Evolutionary conservation across 2,329 filamentous ascomycete species (phyloP).

Genomic region (Raffaelea albimanens): DNA sequence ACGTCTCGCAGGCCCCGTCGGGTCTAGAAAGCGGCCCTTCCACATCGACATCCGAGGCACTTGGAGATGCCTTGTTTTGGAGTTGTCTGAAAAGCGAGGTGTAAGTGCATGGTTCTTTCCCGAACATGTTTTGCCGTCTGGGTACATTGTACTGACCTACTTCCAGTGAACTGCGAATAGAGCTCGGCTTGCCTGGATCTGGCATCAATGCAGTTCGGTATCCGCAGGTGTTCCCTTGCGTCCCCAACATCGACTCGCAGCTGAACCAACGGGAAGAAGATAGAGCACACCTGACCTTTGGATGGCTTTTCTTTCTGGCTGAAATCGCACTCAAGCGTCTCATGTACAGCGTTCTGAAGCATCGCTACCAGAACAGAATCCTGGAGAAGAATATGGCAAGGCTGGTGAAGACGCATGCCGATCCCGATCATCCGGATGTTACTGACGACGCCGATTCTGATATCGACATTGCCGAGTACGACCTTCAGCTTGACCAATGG

Average conservation of each 20-base stretch:
- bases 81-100: slow-evolving; percentile 9
- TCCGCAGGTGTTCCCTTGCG: slow-evolving; percentile 6
- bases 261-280: slow-evolving; percentile 1
- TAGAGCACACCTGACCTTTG: slow-evolving; percentile 1
- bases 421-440: background rate
- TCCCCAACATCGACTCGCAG: slow-evolving; percentile 5
- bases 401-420: too few species aligned
- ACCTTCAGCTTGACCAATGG: slow-evolving; percentile 5
- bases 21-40: background rate
- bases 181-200: slow-evolving; percentile 7
- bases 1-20: background rate
- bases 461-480: slow-evolving; percentile 1
- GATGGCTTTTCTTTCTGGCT: slow-evolving; percentile 9
- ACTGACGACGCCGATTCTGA: background rate
- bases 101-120: background rate
- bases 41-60: slow-evolving; percentile 2
- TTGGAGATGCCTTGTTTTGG: slow-evolving; percentile 8
- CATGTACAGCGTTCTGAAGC: slow-evolving; percentile 6
- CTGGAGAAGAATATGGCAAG: background rate
- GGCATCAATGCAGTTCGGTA: slow-evolving; percentile 7
- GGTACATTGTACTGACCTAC: background rate
- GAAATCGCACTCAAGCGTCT: slow-evolving; percentile 7
- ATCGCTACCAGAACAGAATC: slow-evolving; percentile 1
- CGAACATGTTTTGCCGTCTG: too few species aligned
- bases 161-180: slow-evolving; percentile 4